A percentile compares a stretch with the other conserved stretches of the same genome.
Evolutionary conservation across 2,329 filamentous ascomycete species (phyloP).

Genomic region (Gaeumannomyces tritici): DNA sequence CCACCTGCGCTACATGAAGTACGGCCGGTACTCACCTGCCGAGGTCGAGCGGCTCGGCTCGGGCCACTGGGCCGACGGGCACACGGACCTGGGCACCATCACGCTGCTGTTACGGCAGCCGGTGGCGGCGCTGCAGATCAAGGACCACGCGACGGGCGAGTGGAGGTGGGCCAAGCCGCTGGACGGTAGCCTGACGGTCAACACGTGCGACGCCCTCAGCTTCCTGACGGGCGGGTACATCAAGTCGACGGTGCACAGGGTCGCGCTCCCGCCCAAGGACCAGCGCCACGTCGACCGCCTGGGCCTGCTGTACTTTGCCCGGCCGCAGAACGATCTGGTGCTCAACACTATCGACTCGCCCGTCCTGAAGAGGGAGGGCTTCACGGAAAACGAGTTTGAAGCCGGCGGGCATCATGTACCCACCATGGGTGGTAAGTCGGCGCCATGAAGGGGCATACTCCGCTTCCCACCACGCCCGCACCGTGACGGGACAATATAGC

Average conservation of each 20-base stretch:
- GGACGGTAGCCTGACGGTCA: slow-evolving; percentile 35
- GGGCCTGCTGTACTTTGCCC: slow-evolving; percentile 41
- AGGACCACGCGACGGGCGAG: slow-evolving; percentile 24
- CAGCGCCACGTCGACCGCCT: slow-evolving; percentile 35
- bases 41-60: slow-evolving; percentile 25
- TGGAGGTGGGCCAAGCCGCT: slow-evolving; percentile 35
- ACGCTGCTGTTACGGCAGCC: slow-evolving; percentile 46
- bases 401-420: slow-evolving; percentile 18
- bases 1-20: slow-evolving; percentile 52
- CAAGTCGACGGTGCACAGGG: slow-evolving; percentile 23
- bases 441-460: too few relatives aligned
- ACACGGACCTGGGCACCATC: slow-evolving; percentile 42
- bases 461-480: background rate
- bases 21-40: slow-evolving; percentile 34
- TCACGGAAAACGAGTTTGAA: slow-evolving; percentile 27
- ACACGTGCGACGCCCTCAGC: slow-evolving; percentile 32
- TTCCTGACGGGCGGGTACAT: slow-evolving; percentile 32
- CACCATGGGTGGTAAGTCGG: slow-evolving; percentile 19
- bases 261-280: slow-evolving; percentile 25
- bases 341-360: slow-evolving; percentile 28
- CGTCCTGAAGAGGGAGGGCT: slow-evolving; percentile 21
- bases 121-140: slow-evolving; percentile 40
- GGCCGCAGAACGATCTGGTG: slow-evolving; percentile 27
- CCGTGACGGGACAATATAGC: background rate
- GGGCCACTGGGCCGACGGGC: slow-evolving; percentile 29